Conservation (phyloP, 495 filamentous ascomycete genomes). For the Podospora appendiculata region DNA sequence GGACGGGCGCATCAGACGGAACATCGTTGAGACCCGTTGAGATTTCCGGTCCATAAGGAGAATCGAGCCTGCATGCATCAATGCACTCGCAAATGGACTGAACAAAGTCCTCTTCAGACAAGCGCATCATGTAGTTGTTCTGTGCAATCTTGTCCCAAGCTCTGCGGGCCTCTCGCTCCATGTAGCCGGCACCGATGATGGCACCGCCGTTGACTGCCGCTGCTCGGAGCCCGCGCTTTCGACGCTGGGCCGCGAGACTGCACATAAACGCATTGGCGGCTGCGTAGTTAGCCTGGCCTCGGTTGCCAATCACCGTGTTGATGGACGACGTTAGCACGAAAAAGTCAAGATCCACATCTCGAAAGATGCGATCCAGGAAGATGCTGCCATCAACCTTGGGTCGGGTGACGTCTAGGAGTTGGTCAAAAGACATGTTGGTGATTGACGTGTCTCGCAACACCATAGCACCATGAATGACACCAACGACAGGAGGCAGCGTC, state of each 20-base stretch:
- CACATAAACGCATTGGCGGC: conserved; percentile 45
- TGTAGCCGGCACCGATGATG: conserved; percentile 37
- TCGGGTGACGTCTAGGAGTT: conserved; percentile 36
- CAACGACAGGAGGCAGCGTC: conserved; percentile 41
- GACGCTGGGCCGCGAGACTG: conserved; percentile 23
- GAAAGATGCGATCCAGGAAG: conserved; percentile 16
- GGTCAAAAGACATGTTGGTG: conserved; percentile 30
- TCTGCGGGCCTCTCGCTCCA: conserved; percentile 3
- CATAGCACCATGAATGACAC: conserved; percentile 39
- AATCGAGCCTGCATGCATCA: background rate
- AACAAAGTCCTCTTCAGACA: conserved; percentile 13
- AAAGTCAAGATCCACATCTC: conserved; percentile 44
- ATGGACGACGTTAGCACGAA: conserved; percentile 51
- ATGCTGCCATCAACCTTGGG: conserved; percentile 40
- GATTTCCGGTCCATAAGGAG: background rate
- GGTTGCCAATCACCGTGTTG: conserved; percentile 41
- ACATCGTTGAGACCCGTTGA: background rate
- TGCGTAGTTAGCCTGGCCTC: conserved; percentile 47
- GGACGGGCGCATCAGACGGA: background rate
- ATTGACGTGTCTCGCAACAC: conserved; percentile 43
- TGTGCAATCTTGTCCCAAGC: conserved; percentile 18
- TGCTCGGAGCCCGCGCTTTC: conserved; percentile 20
- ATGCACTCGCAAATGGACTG: conserved; percentile 12
- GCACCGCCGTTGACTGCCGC: conserved; percentile 33
- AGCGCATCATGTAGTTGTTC: conserved; percentile 6